Conservation (phyloP, 805 yeast species). For the Candida pseudoglaebosa region DNA sequence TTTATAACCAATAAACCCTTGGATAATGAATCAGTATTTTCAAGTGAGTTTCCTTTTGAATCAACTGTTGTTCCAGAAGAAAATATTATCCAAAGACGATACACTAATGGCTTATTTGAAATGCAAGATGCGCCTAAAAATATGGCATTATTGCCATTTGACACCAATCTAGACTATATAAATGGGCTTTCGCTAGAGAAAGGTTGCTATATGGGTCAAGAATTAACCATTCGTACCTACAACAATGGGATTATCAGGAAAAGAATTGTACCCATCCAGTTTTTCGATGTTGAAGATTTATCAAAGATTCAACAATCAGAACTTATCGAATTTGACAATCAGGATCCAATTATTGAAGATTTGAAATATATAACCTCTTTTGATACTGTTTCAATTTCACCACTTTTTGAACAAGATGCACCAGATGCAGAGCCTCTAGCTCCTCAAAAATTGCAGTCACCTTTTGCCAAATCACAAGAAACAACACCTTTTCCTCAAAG, state of each 20-base stretch:
- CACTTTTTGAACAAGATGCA: slow-evolving; percentile 17
- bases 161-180: slow-evolving; percentile 73
- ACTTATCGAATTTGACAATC: slow-evolving; percentile 10
- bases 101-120: slow-evolving; percentile 37
- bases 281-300: slow-evolving; percentile 18
- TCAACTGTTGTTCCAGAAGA: slow-evolving; percentile 54
- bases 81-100: slow-evolving; percentile 45
- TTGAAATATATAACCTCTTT: slow-evolving; percentile 11
- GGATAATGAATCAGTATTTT: slow-evolving; percentile 18
- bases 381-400: slow-evolving; percentile 15
- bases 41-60: slow-evolving; percentile 29
- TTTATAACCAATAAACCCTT: slow-evolving; percentile 27
- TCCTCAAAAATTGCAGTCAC: too few relatives aligned
- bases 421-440: slow-evolving; percentile 7
- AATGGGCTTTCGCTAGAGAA: slow-evolving; percentile 82
- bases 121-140: slow-evolving; percentile 28
- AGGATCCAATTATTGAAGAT: slow-evolving; percentile 16
- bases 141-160: slow-evolving; percentile 63
- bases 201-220: slow-evolving; percentile 98
- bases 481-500: too few relatives aligned
- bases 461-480: too few relatives aligned
- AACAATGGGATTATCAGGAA: slow-evolving; percentile 82
- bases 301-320: slow-evolving; percentile 9
- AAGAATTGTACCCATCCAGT: slow-evolving; percentile 65
- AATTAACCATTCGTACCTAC: slow-evolving; percentile 82